phyloP scores from a whole-genome alignment of 257 asterid genomes.

The Solanum commersonii region DNA sequence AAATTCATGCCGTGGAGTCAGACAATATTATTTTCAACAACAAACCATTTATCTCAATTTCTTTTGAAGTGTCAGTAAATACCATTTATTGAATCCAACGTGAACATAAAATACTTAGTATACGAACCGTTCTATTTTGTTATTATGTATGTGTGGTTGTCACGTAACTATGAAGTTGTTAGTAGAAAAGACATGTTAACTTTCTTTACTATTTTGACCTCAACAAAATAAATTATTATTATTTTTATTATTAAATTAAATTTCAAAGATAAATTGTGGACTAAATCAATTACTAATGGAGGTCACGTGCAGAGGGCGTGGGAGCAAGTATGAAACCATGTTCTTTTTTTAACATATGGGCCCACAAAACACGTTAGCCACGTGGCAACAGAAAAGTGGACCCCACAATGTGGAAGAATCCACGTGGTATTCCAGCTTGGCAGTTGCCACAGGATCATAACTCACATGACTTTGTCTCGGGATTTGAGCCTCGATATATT shows the following conservation, averaged over 20 bases:
- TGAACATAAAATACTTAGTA: not conserved
- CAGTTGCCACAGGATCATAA: not conserved
- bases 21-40: not conserved
- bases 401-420: not conserved
- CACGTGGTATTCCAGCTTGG: not conserved
- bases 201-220: not conserved
- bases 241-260: not conserved
- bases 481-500: not conserved
- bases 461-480: not conserved
- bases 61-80: not conserved
- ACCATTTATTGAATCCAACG: not conserved
- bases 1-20: not conserved
- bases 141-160: not conserved
- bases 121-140: not conserved
- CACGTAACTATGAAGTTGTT: not conserved
- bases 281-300: not conserved
- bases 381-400: not conserved
- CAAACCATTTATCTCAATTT: not conserved
- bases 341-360: not conserved
- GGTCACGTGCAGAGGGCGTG: not conserved
- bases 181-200: not conserved
- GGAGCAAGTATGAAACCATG: not conserved
- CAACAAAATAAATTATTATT: not conserved
- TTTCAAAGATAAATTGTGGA: not conserved
- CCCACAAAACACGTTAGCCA: not conserved